Evolutionary conservation across 441 rosid species (phyloP).

Genomic region (Mallotus repandus): DNA sequence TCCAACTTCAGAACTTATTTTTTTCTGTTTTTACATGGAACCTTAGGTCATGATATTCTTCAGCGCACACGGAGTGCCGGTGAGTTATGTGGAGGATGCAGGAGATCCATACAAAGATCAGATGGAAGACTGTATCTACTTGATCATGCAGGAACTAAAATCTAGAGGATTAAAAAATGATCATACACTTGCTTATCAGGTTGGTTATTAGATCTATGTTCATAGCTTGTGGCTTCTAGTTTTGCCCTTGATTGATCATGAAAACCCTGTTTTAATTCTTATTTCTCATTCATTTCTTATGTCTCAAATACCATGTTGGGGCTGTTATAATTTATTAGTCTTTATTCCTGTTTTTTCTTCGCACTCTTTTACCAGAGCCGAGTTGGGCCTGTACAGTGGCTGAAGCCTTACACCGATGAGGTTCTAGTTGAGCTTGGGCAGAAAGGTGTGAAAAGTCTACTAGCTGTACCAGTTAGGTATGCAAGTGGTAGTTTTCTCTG

Average conservation of each 20-base stretch:
- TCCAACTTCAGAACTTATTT: neutral
- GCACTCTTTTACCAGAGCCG: slow-evolving; percentile 62
- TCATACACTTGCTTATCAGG: slow-evolving; percentile 92
- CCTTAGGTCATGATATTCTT: slow-evolving; percentile 83
- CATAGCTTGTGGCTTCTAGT: slow-evolving; percentile 1
- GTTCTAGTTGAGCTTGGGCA: slow-evolving; percentile 92
- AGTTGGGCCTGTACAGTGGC: slow-evolving; percentile 98
- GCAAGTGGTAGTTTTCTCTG: neutral
- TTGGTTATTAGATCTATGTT: slow-evolving; percentile 25
- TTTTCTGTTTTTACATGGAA: slow-evolving; percentile 12
- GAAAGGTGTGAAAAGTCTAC: slow-evolving; percentile 90
- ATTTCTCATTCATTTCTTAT: neutral
- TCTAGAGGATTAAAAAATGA: slow-evolving; percentile 65
- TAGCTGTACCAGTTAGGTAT: slow-evolving; percentile 94
- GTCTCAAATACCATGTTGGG: neutral
- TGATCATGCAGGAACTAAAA: slow-evolving; percentile 83
- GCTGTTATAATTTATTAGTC: neutral
- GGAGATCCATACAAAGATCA: slow-evolving; percentile 97
- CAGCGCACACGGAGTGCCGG: slow-evolving; percentile 97
- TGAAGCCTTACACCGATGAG: slow-evolving; percentile 95
- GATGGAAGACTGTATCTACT: slow-evolving; percentile 88
- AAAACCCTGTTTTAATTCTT: neutral
- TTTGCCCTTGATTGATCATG: neutral
- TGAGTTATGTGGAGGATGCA: slow-evolving; percentile 80
- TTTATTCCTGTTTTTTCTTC: neutral